Evolutionary conservation across 164 flowering plant species (phyloP).

Genomic region (Kingdonia uniflora): DNA sequence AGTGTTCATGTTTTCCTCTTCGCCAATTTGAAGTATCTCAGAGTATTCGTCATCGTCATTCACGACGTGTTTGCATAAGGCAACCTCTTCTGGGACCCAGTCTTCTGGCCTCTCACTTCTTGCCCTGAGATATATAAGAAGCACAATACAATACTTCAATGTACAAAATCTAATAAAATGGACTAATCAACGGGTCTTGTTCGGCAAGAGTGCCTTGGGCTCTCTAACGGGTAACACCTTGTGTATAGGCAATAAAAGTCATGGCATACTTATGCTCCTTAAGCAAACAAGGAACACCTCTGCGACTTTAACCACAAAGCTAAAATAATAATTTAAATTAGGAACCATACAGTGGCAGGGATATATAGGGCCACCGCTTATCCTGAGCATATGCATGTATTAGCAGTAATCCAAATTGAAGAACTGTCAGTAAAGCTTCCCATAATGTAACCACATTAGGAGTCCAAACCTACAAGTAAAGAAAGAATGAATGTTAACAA

Average conservation of each 20-base stretch:
- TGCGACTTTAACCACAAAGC: too few relatives aligned
- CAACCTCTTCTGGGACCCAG: slow-evolving; percentile 73
- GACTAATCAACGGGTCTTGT: neutral
- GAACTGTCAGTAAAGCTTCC: slow-evolving; percentile 82
- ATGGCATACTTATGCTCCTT: too few relatives aligned
- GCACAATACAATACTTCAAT: slow-evolving; percentile 4
- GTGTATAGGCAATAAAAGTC: too few relatives aligned
- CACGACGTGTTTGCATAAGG: slow-evolving; percentile 1
- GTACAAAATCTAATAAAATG: neutral
- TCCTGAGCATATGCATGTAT: slow-evolving; percentile 94
- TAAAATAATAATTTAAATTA: neutral
- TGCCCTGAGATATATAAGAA: slow-evolving; percentile 20
- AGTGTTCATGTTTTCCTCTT: slow-evolving; percentile 26
- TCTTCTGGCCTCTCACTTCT: slow-evolving; percentile 74
- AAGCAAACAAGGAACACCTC: too few relatives aligned
- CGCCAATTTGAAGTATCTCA: slow-evolving; percentile 26
- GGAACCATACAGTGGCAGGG: slow-evolving; percentile 69
- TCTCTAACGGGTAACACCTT: too few relatives aligned
- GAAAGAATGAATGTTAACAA: neutral
- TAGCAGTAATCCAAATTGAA: slow-evolving; percentile 68
- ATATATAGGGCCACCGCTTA: slow-evolving; percentile 84
- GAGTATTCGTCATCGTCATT: slow-evolving; percentile 16
- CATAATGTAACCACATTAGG: slow-evolving; percentile 65
- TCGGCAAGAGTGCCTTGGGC: too few relatives aligned
- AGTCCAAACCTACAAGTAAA: slow-evolving; percentile 62